These are phyloP conservation scores for Scolecobasidium constrictum DNA, from an alignment of 2,329 filamentous ascomycete species.

Conservation along the genomic window DNA sequence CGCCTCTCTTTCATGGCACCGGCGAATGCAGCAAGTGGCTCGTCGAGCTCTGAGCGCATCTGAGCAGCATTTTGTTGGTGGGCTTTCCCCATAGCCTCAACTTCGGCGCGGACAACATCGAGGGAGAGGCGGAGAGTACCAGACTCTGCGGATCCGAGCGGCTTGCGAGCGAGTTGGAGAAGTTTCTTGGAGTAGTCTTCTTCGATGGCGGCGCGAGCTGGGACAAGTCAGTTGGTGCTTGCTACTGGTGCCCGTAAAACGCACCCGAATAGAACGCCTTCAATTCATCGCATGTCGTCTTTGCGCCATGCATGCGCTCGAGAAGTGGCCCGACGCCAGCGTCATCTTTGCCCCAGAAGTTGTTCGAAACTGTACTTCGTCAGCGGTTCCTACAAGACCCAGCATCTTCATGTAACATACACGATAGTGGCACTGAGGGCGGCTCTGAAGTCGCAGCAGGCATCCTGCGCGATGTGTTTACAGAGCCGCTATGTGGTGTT, in stretches of 20 bases:
- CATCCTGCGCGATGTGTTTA: neutral
- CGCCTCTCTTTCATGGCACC: constrained; percentile 93
- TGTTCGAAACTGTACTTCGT: constrained; percentile 69
- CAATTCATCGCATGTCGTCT: constrained; percentile 88
- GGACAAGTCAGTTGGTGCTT: constrained; percentile 6
- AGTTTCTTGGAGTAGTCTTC: constrained; percentile 93
- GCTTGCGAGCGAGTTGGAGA: constrained; percentile 73
- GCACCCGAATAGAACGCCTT: constrained; percentile 79
- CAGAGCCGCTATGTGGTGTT: neutral
- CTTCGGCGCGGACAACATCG: constrained; percentile 77
- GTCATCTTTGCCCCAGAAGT: constrained; percentile 99
- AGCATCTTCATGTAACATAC: constrained; percentile 30
- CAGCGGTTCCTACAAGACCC: neutral
- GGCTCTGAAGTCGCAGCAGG: constrained; percentile 49
- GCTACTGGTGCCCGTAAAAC: constrained; percentile 13
- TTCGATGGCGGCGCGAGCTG: constrained; percentile 84
- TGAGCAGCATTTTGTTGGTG: constrained; percentile 82
- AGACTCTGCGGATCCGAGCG: constrained; percentile 76
- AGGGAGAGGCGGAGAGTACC: constrained; percentile 76
- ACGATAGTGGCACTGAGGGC: constrained; percentile 57
- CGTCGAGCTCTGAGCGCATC: constrained; percentile 94
- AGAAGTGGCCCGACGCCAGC: constrained; percentile 85
- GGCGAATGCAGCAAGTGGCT: constrained; percentile 81
- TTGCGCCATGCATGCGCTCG: constrained; percentile 88
- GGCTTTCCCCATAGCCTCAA: constrained; percentile 88